Evolutionary conservation across 768 basidiomycete genomes (phyloP).

Genomic region (Ramaria sp.): DNA sequence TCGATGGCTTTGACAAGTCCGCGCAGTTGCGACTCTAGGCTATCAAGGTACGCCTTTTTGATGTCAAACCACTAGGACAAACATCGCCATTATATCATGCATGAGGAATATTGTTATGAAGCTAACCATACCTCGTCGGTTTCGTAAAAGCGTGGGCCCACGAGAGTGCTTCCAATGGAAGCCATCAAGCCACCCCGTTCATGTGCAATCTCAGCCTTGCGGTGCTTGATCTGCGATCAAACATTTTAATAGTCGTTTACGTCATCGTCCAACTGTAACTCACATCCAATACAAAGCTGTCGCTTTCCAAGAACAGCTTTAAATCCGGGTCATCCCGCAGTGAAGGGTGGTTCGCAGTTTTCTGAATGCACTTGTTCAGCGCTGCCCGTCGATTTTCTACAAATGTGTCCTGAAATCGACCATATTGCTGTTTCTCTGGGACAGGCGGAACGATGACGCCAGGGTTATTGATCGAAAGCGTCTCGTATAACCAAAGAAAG

Average conservation of each 20-base stretch:
- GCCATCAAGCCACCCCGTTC: slow-evolving; percentile 80
- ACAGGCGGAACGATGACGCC: slow-evolving; percentile 95
- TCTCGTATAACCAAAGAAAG: slow-evolving; percentile 93
- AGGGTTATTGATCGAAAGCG: slow-evolving; percentile 81
- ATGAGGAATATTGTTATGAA: not conserved
- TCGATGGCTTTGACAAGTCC: slow-evolving; percentile 83
- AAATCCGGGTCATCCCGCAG: slow-evolving; percentile 82
- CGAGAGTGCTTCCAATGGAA: slow-evolving; percentile 65
- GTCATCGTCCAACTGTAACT: slow-evolving; percentile 20
- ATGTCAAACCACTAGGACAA: slow-evolving; percentile 80
- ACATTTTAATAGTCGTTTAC: not conserved
- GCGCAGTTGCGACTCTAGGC: slow-evolving; percentile 81
- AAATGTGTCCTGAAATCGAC: slow-evolving; percentile 88
- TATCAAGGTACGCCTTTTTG: slow-evolving; percentile 76
- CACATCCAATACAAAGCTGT: slow-evolving; percentile 84
- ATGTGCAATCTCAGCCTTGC: slow-evolving; percentile 64
- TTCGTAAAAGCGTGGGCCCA: slow-evolving; percentile 78
- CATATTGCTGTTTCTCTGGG: slow-evolving; percentile 91
- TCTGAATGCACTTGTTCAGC: slow-evolving; percentile 84
- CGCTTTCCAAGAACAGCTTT: slow-evolving; percentile 85
- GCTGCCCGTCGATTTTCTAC: slow-evolving; percentile 76
- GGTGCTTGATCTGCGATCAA: slow-evolving; percentile 66
- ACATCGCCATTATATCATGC: not conserved
- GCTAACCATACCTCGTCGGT: slow-evolving; percentile 58
- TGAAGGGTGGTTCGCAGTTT: slow-evolving; percentile 88